These are phyloP conservation scores for Macrotyloma uniflorum DNA, from an alignment of 306 rosid species.

Conservation along the genomic window DNA sequence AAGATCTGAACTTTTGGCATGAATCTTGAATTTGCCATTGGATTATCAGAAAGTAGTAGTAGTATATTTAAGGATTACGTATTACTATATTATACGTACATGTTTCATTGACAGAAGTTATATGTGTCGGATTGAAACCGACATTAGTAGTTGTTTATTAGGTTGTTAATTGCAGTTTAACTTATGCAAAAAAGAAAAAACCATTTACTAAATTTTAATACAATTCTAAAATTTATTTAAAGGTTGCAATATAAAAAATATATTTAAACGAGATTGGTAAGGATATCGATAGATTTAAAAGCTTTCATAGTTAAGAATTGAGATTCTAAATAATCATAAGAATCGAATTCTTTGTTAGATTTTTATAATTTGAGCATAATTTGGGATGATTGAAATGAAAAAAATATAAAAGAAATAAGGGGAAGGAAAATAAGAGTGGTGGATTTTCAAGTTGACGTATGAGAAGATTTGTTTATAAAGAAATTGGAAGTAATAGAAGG, in stretches of 20 bases:
- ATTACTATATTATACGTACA: not conserved
- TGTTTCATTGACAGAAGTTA: conserved; percentile 22
- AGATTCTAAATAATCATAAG: not conserved
- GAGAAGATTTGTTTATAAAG: not conserved
- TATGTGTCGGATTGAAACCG: conserved; percentile 33
- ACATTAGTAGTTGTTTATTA: conserved; percentile 8
- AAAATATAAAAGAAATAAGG: not conserved
- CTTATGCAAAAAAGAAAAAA: not conserved
- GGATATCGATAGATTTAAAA: no score
- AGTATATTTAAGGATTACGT: conserved; percentile 6
- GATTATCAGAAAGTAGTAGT: not conserved
- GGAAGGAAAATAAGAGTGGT: not conserved
- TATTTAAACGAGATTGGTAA: no score
- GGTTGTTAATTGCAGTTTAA: not conserved
- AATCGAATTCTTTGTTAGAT: not conserved
- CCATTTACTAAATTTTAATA: not conserved
- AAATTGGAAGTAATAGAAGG: not conserved
- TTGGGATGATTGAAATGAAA: not conserved
- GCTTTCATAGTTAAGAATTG: not conserved
- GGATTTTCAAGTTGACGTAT: not conserved
- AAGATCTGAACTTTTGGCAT: conserved; percentile 15
- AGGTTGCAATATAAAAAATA: no score
- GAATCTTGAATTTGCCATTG: conserved; percentile 1
- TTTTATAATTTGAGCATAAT: not conserved
- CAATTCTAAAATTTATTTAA: no score